phyloP scores from a whole-genome alignment of 129 eudicot species.

The Flaveria trinervia region DNA sequence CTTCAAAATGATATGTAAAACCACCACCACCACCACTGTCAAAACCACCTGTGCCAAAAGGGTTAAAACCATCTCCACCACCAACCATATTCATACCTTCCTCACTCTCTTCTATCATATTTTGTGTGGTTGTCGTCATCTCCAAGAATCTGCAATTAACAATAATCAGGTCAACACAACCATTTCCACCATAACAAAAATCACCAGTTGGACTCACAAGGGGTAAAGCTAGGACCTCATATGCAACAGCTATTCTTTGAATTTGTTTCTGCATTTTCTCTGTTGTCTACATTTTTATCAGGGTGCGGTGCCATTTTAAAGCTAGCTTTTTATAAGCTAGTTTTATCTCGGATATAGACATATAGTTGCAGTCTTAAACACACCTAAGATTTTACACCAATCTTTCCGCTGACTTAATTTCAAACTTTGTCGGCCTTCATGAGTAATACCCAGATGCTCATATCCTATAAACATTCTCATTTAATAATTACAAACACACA shows the following conservation, averaged over 20 bases:
- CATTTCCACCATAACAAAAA: neutral
- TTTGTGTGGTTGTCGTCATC: conserved; percentile 86
- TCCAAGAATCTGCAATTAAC: conserved; percentile 33
- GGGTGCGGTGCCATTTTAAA: conserved; percentile 99
- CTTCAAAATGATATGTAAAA: conserved; percentile 90
- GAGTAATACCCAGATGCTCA: neutral
- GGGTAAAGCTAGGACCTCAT: conserved; percentile 60
- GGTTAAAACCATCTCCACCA: conserved; percentile 85
- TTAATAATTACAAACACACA: conserved; percentile 9
- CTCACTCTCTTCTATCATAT: conserved; percentile 81
- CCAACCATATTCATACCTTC: conserved; percentile 86
- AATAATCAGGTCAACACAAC: neutral
- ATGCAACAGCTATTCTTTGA: conserved; percentile 95
- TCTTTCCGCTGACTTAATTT: conserved; percentile 95
- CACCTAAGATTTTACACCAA: conserved; percentile 89
- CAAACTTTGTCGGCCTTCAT: conserved; percentile 79
- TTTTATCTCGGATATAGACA: conserved; percentile 60
- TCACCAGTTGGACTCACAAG: neutral
- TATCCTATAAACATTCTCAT: conserved; percentile 51
- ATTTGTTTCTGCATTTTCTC: conserved; percentile 92
- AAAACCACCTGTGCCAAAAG: conserved; percentile 88
- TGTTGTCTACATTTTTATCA: conserved; percentile 85
- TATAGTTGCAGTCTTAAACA: conserved; percentile 67
- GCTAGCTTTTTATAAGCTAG: conserved; percentile 91
- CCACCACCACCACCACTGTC: conserved; percentile 83